Conservation (phyloP, 2,329 filamentous ascomycete species). For the Cladophialophora immunda region DNA sequence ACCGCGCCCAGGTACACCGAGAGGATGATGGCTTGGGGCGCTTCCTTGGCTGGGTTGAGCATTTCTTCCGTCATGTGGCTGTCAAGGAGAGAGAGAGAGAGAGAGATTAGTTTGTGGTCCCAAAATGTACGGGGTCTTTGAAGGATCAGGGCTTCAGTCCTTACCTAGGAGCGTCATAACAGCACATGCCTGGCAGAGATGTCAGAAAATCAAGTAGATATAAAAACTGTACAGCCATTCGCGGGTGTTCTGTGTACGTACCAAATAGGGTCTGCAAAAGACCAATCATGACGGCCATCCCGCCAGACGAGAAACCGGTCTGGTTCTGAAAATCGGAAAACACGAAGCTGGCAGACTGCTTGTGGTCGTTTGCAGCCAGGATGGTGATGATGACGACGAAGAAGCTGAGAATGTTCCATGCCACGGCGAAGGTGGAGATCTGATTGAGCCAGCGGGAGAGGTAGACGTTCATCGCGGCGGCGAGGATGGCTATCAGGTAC, state of each 20-base stretch:
- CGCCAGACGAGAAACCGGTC: conserved; percentile 60
- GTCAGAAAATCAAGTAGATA: neutral
- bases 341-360: conserved; percentile 63
- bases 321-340: conserved; percentile 62
- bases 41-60: conserved; percentile 56
- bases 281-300: conserved; percentile 63
- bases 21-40: conserved; percentile 58
- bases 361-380: conserved; percentile 62
- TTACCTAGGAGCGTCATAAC: conserved; percentile 31
- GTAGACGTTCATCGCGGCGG: conserved; percentile 60
- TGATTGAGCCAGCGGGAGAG: conserved; percentile 61
- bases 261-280: conserved; percentile 57
- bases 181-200: conserved; percentile 50
- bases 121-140: neutral
- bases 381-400: conserved; percentile 62
- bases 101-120: neutral
- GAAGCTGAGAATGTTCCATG: conserved; percentile 65
- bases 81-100: neutral
- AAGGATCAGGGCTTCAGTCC: neutral
- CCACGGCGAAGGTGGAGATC: conserved; percentile 49
- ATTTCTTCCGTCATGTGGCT: conserved; percentile 67
- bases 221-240: neutral
- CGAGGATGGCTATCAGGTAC: conserved; percentile 58
- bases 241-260: conserved; percentile 15
- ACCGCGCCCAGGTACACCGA: conserved; percentile 56